Conservation (phyloP, 2,329 filamentous ascomycete genomes). For the Trichoderma koningiopsis region DNA sequence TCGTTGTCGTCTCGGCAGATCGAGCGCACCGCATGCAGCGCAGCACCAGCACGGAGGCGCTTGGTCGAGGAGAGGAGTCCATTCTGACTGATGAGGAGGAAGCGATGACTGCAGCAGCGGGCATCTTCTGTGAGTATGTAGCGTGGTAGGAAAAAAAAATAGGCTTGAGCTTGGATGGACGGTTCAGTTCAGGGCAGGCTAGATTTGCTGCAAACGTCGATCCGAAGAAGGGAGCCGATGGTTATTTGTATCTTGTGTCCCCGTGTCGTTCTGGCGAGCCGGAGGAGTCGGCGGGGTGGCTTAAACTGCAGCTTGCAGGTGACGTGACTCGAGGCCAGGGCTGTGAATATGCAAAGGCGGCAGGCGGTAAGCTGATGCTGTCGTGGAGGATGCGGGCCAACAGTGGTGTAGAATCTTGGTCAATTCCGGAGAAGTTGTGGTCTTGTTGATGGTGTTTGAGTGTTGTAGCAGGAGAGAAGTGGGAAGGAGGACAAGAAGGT, state of each 20-base stretch:
- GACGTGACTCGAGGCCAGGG: slow-evolving; percentile 15
- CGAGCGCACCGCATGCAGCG: slow-evolving; percentile 65
- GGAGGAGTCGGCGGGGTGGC: slow-evolving; percentile 15
- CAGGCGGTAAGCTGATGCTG: slow-evolving; percentile 6
- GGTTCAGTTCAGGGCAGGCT: neutral
- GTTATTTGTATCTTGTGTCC: slow-evolving; percentile 10
- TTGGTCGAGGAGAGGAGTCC: slow-evolving; percentile 49
- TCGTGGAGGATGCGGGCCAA: neutral
- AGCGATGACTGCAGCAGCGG: slow-evolving; percentile 24
- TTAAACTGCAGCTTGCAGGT: slow-evolving; percentile 15
- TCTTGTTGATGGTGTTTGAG: neutral
- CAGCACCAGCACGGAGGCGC: slow-evolving; percentile 60
- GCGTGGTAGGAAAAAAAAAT: too few species aligned
- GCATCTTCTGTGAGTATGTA: slow-evolving; percentile 5
- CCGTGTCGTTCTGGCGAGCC: neutral
- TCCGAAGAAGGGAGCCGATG: neutral
- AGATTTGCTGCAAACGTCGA: neutral
- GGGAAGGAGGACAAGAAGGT: neutral
- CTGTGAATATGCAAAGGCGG: slow-evolving; percentile 9
- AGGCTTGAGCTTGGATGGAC: neutral
- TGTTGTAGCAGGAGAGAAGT: neutral
- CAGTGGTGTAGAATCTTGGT: neutral
- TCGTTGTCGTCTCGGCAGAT: slow-evolving; percentile 61
- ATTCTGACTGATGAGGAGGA: slow-evolving; percentile 50
- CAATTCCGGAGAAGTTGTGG: neutral